Percentiles rank a stretch among this genome's conserved stretches.
Conservation (phyloP, 257 asterid species). For the Striga asiatica region DNA sequence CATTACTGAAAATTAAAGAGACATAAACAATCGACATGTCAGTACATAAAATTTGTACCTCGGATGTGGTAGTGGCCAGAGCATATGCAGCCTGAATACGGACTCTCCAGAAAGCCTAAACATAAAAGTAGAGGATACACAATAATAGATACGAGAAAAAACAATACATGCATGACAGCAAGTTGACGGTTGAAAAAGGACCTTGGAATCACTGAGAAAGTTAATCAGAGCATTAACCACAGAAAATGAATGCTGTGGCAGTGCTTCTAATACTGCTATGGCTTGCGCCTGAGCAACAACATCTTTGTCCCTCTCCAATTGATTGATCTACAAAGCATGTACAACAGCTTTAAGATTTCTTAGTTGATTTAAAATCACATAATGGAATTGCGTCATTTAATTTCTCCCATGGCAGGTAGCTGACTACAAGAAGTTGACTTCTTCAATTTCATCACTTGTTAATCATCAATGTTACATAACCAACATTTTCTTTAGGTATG, state of each 20-base stretch:
- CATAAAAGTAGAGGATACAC: slow-evolving; percentile 15
- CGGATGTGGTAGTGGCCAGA: slow-evolving; percentile 75
- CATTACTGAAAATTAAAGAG: not conserved
- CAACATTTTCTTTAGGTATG: not conserved
- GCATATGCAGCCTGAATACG: slow-evolving; percentile 93
- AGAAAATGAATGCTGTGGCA: slow-evolving; percentile 78
- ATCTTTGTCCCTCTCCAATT: slow-evolving; percentile 93
- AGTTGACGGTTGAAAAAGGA: slow-evolving; percentile 22
- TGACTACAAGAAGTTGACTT: not conserved
- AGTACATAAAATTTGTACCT: slow-evolving; percentile 34
- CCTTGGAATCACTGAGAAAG: slow-evolving; percentile 89
- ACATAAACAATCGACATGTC: not conserved
- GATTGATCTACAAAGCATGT: slow-evolving; percentile 58
- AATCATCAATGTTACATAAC: slow-evolving; percentile 2
- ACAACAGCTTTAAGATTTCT: slow-evolving; percentile 10
- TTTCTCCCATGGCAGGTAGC: slow-evolving; percentile 6
- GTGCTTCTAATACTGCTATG: slow-evolving; percentile 63
- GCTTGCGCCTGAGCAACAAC: slow-evolving; percentile 97
- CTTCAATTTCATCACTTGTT: not conserved
- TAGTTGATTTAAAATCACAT: slow-evolving; percentile 6
- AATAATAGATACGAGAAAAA: slow-evolving; percentile 8
- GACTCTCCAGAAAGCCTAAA: slow-evolving; percentile 95
- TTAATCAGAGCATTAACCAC: slow-evolving; percentile 71
- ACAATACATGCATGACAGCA: not conserved
- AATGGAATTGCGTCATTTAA: not conserved